A percentile compares a stretch with the other conserved stretches of the same genome.
These are phyloP conservation scores for Dipodascopsis tothii DNA, from an alignment of 805 yeast genomes.

Conservation along the genomic window DNA sequence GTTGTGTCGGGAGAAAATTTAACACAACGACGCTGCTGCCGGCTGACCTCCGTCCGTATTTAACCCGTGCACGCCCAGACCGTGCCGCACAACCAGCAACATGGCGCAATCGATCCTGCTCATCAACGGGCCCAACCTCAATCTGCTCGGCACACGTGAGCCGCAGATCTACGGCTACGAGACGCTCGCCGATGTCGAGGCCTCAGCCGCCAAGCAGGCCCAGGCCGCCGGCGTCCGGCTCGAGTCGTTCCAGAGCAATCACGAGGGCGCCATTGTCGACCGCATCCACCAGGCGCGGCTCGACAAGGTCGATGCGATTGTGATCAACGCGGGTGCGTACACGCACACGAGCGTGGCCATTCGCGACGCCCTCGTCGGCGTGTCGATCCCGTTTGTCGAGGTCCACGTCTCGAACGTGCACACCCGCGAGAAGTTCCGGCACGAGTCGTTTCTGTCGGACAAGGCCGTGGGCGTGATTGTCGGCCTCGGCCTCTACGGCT, in stretches of 20 bases:
- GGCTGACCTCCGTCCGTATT: too few relatives aligned
- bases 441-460: slow-evolving; percentile 43
- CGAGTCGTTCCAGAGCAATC: slow-evolving; percentile 37
- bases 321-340: slow-evolving; percentile 48
- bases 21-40: too few relatives aligned
- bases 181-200: slow-evolving; percentile 39
- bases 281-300: slow-evolving; percentile 39
- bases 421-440: slow-evolving; percentile 46
- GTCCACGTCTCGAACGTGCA: slow-evolving; percentile 47
- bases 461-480: slow-evolving; percentile 35
- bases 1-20: too few relatives aligned
- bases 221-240: slow-evolving; percentile 33
- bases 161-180: slow-evolving; percentile 48
- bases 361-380: slow-evolving; percentile 44
- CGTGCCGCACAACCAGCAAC: background rate
- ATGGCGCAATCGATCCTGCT: slow-evolving; percentile 41
- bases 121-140: slow-evolving; percentile 45
- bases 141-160: slow-evolving; percentile 43
- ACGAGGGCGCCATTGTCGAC: slow-evolving; percentile 43
- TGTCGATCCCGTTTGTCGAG: slow-evolving; percentile 44
- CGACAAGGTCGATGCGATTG: slow-evolving; percentile 35
- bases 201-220: slow-evolving; percentile 34
- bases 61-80: too few relatives aligned
- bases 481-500: background rate
- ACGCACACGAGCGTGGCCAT: slow-evolving; percentile 47